A percentile compares a stretch with the other conserved stretches of the same genome.
Conservation (phyloP, 805 yeast genomes). For the Zygoascus flipseniorum region DNA sequence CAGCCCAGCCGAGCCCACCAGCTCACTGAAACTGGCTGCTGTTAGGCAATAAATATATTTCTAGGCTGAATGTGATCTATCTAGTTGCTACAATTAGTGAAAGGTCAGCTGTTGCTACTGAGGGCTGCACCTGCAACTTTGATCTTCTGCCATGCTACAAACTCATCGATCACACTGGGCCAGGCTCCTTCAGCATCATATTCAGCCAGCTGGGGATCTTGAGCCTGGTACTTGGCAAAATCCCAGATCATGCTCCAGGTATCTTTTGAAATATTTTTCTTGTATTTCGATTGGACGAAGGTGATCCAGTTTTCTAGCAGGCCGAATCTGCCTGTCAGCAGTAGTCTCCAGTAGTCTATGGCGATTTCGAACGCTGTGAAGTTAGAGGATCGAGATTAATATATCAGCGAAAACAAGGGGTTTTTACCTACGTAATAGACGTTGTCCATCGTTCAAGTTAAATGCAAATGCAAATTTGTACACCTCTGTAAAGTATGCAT, state of each 20-base stretch:
- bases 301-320: constrained; percentile 42
- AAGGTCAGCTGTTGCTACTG: background rate
- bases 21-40: too few relatives aligned
- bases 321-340: constrained; percentile 38
- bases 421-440: constrained; percentile 33
- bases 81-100: background rate
- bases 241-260: constrained; percentile 78
- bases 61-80: too few relatives aligned
- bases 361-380: constrained; percentile 46
- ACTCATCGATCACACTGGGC: constrained; percentile 86
- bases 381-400: background rate
- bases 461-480: constrained; percentile 68
- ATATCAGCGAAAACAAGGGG: background rate
- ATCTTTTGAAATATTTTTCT: constrained; percentile 54
- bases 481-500: constrained; percentile 41
- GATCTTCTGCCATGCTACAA: constrained; percentile 46
- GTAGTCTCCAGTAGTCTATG: constrained; percentile 65
- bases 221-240: constrained; percentile 42
- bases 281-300: constrained; percentile 40
- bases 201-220: constrained; percentile 43
- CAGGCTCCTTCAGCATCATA: constrained; percentile 83
- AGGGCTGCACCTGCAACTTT: background rate
- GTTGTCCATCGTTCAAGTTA: constrained; percentile 51
- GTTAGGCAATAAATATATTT: too few relatives aligned
- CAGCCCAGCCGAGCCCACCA: too few relatives aligned